These are phyloP conservation scores for Gynandropsis gynandra DNA, from an alignment of 345 rosid genomes.

Conservation along the genomic window DNA sequence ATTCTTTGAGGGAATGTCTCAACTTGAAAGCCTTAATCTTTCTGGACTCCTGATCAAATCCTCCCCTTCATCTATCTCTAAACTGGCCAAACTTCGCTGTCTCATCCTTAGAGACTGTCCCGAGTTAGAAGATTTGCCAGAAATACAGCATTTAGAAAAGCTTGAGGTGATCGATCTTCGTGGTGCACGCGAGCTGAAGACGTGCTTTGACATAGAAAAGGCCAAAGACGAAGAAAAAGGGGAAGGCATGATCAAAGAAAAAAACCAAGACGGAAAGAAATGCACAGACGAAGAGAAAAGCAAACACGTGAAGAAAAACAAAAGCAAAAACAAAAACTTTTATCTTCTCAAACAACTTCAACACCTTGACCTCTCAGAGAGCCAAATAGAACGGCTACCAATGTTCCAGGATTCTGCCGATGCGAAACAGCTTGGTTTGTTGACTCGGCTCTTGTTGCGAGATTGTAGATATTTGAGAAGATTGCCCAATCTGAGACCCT, in stretches of 20 bases:
- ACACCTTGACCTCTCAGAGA: slow-evolving; percentile 40
- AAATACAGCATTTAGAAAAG: slow-evolving; percentile 17
- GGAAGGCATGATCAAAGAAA: too few relatives aligned
- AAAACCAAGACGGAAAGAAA: background rate
- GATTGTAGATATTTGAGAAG: slow-evolving; percentile 21
- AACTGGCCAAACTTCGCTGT: slow-evolving; percentile 29
- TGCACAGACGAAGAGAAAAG: background rate
- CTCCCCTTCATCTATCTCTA: slow-evolving; percentile 30
- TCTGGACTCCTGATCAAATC: slow-evolving; percentile 29
- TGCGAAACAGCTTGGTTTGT: background rate
- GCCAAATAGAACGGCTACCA: slow-evolving; percentile 34
- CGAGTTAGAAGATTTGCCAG: slow-evolving; percentile 32
- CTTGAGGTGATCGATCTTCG: slow-evolving; percentile 54
- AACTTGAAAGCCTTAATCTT: slow-evolving; percentile 47
- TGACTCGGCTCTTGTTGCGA: slow-evolving; percentile 27
- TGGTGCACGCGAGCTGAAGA: slow-evolving; percentile 31
- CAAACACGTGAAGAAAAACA: slow-evolving; percentile 11
- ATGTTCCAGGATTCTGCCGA: slow-evolving; percentile 25
- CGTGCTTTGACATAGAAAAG: slow-evolving; percentile 25
- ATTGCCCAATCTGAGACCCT: slow-evolving; percentile 24
- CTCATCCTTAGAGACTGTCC: slow-evolving; percentile 39
- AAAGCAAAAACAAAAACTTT: slow-evolving; percentile 29
- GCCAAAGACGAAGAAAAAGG: slow-evolving; percentile 7
- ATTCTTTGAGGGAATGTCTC: slow-evolving; percentile 21
- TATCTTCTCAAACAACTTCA: slow-evolving; percentile 32